Base-by-base conservation (phyloP, 495 filamentous ascomycete species). In the Hyphodiscus hymeniophilus region DNA sequence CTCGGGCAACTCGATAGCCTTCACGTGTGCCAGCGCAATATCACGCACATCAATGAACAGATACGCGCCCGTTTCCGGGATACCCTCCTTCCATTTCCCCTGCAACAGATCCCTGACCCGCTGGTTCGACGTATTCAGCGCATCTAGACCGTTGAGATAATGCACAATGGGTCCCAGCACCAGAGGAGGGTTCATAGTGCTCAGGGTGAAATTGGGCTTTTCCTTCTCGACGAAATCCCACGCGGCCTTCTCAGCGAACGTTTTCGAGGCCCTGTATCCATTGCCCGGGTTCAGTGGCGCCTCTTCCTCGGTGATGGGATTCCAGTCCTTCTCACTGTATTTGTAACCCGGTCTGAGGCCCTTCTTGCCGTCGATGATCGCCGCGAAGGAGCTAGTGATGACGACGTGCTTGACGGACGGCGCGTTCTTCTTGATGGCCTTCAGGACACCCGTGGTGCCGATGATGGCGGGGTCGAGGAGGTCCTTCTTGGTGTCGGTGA, bases 301-400 rank as follows among this genome's bases (percentile, higher is more conserved):
- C 51, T 89, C 74, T 53, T 85, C 81, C 53, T 73, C 66, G 4
- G 87, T 91, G 3, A 87, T 74, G 0, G 88, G 87, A 65, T 92
- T 92, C 90, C 90, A 97, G 38, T 82, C 79, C 16, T 68, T 66
- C 59, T 94, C 88, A 45, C 69, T 71, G 61, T 88, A 94, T 13
- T 69, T 70, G 53, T 77, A 72, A 38, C 70, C 71, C 17, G 3
- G 30, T 50, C 71, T 8, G n/a, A n/a, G 67, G 17, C 62, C 69
- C 48, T 67, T 67, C n/a, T 63, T 43, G 2, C 63, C 22, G 23
- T 57, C 38, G 22, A 54, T 2, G n/a, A 60, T 52, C 16, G 85
- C 71, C 7, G 89, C 90, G 64, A 91, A 95, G 13, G 86, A 92
- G 23, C 81, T 86, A 1, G 89, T 95, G 54, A 95, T 75, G 39